Conservation (phyloP, 2,329 filamentous ascomycete species). For the Tolypocladium ovalisporum region DNA sequence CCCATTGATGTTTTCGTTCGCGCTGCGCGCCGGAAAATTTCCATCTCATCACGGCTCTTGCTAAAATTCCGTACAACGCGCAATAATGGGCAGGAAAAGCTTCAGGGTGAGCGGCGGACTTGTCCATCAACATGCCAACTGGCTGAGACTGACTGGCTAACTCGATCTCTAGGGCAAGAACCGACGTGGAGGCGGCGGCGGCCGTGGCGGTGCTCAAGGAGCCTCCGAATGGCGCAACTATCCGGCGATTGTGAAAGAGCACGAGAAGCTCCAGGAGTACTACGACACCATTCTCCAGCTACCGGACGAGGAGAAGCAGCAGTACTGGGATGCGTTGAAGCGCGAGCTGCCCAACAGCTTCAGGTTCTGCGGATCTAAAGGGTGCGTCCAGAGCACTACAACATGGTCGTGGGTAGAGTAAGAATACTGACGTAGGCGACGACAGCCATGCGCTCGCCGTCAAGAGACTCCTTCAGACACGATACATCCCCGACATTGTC, state of each 20-base stretch:
- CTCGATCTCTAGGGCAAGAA: slow-evolving; percentile 20
- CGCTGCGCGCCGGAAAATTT: background rate
- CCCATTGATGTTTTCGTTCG: background rate
- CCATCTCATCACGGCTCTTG: background rate
- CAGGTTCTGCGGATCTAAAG: slow-evolving; percentile 91
- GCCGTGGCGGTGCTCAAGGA: slow-evolving; percentile 14
- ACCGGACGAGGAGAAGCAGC: slow-evolving; percentile 62
- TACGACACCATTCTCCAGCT: slow-evolving; percentile 73
- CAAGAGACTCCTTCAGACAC: slow-evolving; percentile 74
- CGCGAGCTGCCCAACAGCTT: slow-evolving; percentile 94
- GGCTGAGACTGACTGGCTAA: slow-evolving; percentile 6
- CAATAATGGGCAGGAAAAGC: slow-evolving; percentile 14
- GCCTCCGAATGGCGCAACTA: slow-evolving; percentile 23
- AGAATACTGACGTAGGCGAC: slow-evolving; percentile 5
- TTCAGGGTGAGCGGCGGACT: slow-evolving; percentile 18
- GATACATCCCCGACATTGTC: slow-evolving; percentile 84
- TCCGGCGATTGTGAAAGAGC: slow-evolving; percentile 53
- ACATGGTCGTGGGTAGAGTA: background rate
- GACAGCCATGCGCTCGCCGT: slow-evolving; percentile 80
- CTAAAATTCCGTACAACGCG: background rate
- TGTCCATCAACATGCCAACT: background rate
- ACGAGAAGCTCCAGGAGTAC: slow-evolving; percentile 76
- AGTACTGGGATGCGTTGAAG: slow-evolving; percentile 76
- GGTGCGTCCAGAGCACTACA: slow-evolving; percentile 35
- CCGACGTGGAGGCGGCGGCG: slow-evolving; percentile 24